phyloP scores from a whole-genome alignment of 83 land plant species.

The Picea abies region DNA sequence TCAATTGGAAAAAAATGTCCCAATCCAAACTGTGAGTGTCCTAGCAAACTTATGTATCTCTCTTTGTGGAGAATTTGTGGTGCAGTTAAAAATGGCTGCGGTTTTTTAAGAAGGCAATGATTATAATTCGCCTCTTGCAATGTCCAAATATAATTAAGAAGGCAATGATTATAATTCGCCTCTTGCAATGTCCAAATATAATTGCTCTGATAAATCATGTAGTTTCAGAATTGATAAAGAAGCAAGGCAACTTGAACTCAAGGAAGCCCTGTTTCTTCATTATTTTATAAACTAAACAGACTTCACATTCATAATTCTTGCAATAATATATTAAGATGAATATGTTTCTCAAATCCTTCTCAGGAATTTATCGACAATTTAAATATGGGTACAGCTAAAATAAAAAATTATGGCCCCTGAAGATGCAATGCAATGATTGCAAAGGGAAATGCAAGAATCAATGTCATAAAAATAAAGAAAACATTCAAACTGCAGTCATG shows the following conservation, averaged over 20 bases:
- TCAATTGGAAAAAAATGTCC: no score
- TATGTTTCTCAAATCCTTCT: neutral
- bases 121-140: neutral
- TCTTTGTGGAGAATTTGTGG: no score
- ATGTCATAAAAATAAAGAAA: conserved; percentile 87
- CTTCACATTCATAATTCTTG: no score
- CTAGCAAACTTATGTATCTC: neutral
- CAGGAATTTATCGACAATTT: neutral
- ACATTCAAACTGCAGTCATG: conserved; percentile 88
- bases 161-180: neutral
- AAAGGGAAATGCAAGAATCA: conserved; percentile 76
- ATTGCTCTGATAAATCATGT: neutral
- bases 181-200: neutral
- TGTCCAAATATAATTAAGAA: neutral
- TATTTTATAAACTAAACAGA: no score
- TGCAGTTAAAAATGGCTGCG: neutral
- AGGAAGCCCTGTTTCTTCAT: no score
- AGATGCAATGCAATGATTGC: conserved; percentile 90
- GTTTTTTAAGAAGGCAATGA: neutral
- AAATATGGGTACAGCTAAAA: conserved; percentile 9
- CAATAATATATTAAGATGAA: no score
- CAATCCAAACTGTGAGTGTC: neutral
- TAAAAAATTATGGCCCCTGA: conserved; percentile 40
- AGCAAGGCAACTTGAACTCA: neutral
- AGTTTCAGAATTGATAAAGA: neutral